These are phyloP conservation scores for Nasturtium officinale DNA, from an alignment of 345 rosid genomes.

Conservation along the genomic window DNA sequence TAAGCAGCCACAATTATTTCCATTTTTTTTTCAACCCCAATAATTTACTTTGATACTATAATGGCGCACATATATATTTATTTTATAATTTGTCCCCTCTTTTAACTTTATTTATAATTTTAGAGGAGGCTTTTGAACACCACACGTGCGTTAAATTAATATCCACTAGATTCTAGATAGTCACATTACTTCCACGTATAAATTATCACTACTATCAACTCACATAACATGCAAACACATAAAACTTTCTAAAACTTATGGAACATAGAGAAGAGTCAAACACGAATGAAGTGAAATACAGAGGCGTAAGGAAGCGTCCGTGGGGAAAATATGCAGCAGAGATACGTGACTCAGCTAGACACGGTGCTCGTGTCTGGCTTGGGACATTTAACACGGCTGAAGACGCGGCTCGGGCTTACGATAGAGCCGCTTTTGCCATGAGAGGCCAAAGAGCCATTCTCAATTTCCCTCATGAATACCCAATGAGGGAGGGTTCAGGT, in stretches of 20 bases:
- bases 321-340: slow-evolving; percentile 90
- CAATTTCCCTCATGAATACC: slow-evolving; percentile 68
- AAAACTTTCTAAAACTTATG: slow-evolving; percentile 7
- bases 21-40: not conserved
- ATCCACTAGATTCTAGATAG: slow-evolving; percentile 33
- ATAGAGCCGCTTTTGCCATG: slow-evolving; percentile 60
- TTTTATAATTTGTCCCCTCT: not conserved
- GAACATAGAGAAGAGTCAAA: slow-evolving; percentile 31
- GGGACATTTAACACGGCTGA: slow-evolving; percentile 64
- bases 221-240: slow-evolving; percentile 32
- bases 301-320: slow-evolving; percentile 72
- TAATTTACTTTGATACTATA: not conserved
- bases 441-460: slow-evolving; percentile 63
- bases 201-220: slow-evolving; percentile 15
- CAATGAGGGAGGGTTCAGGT: slow-evolving; percentile 17
- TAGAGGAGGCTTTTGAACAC: slow-evolving; percentile 38
- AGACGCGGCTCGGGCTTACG: slow-evolving; percentile 68
- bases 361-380: slow-evolving; percentile 71
- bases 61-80: not conserved
- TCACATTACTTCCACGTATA: slow-evolving; percentile 35
- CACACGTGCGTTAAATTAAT: slow-evolving; percentile 38
- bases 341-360: slow-evolving; percentile 75
- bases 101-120: not conserved
- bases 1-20: slow-evolving; percentile 1
- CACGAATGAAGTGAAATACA: slow-evolving; percentile 50